Base-by-base conservation (phyloP, 2,329 filamentous ascomycete genomes). In the Rhexocercosporidium sp. region DNA sequence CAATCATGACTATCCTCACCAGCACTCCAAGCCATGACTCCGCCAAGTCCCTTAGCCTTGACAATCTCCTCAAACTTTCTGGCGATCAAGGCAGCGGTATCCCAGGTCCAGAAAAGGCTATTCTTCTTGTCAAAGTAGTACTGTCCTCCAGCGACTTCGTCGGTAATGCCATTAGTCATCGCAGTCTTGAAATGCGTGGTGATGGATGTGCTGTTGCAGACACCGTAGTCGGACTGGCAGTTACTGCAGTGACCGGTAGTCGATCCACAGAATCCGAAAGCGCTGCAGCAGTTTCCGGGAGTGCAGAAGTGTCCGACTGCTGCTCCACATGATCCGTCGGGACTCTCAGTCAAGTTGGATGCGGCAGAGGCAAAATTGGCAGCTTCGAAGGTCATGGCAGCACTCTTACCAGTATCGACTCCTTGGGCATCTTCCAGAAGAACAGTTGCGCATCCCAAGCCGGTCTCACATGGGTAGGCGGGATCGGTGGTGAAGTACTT, bases 1-100 rank as follows among this genome's bases (percentile, higher is more conserved):
- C 78, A 84, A 41, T 79, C 72, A 34, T 78, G 74, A 18, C 76
- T 80, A 74, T 93, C 91, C 78, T 93, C 90, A 1, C 89, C 91
- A 66, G 93, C 73, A 37, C 88, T 90, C 91, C 90, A 93, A 0
- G 90, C 90, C 83, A 93, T 92, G 3, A 92, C 86, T 20, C 92
- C 92, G 1, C 90, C 90, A 0, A 93, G 77, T 0, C 80, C 78
- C 74, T 84, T 83, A 34, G 81, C 81, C 31, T 82, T 79, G 2
- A 92, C 82, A 39, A 94, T 83, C 7, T 84, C 77, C 3, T 82
- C 78, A 66, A 92, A 87, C 79, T 94, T 94, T 64, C 80, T 79
- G 8, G 77, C 72, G 62, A 94, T 88, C 14, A 88, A 81, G 5
- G 82, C 81, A 0, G 84, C 81, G 0, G 88, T 91, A 67, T 94